Percentiles rank a stretch among this genome's conserved stretches.
phyloP scores from a whole-genome alignment of 768 basidiomycete genomes.

The Phanerochaete carnosa region DNA sequence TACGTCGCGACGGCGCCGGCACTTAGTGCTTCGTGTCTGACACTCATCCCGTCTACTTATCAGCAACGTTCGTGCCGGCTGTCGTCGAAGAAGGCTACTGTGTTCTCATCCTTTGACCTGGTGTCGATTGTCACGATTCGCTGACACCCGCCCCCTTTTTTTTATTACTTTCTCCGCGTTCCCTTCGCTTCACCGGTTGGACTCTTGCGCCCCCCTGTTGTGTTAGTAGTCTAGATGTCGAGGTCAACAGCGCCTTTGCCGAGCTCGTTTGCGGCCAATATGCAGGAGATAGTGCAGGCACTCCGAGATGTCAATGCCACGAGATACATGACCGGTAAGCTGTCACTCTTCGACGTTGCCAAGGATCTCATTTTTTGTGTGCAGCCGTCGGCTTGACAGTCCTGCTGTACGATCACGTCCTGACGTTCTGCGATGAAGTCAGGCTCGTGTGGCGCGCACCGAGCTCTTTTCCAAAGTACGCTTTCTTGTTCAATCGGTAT shows the following conservation, averaged over 20 bases:
- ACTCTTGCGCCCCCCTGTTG: too few species aligned
- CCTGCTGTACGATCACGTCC: constrained; percentile 39
- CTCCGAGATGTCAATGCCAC: constrained; percentile 18
- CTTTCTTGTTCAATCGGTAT: constrained; percentile 41
- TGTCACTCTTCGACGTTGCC: not conserved
- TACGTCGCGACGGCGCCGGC: too few species aligned
- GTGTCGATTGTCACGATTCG: too few species aligned
- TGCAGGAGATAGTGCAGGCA: constrained; percentile 9
- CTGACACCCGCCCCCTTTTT: not conserved
- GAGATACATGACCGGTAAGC: constrained; percentile 19
- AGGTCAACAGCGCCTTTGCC: not conserved
- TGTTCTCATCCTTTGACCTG: too few species aligned
- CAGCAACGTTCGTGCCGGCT: too few species aligned
- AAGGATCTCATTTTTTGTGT: not conserved
- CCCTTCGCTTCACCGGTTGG: not conserved
- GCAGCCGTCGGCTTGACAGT: constrained; percentile 30
- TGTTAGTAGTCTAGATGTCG: not conserved
- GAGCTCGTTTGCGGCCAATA: not conserved
- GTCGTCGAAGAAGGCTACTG: too few species aligned
- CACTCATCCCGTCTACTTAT: too few species aligned
- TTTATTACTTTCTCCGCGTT: not conserved
- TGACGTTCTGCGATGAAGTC: constrained; percentile 40
- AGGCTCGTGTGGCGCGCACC: constrained; percentile 38
- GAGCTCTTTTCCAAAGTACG: constrained; percentile 33
- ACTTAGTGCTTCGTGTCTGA: too few species aligned